Conservation (phyloP, 2,329 filamentous ascomycete species). For the Hypoxylon sp. region DNA sequence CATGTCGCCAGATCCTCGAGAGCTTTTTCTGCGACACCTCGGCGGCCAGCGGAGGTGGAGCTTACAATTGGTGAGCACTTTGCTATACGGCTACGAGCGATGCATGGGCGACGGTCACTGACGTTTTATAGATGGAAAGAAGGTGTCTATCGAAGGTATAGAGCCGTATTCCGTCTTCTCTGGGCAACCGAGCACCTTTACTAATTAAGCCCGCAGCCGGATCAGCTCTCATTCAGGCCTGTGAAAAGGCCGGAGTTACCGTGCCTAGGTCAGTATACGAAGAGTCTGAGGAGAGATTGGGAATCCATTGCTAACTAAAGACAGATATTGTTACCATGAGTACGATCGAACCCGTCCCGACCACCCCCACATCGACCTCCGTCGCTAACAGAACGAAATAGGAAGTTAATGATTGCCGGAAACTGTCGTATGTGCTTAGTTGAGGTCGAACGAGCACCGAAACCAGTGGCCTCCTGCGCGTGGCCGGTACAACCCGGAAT, state of each 20-base stretch:
- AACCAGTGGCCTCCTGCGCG: slow-evolving; percentile 97
- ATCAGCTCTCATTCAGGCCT: slow-evolving; percentile 97
- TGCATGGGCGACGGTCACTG: slow-evolving; percentile 39
- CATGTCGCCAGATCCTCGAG: slow-evolving; percentile 75
- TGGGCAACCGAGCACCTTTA: slow-evolving; percentile 26
- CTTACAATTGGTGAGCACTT: slow-evolving; percentile 85
- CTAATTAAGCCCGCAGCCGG: slow-evolving; percentile 77
- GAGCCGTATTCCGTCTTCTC: slow-evolving; percentile 26
- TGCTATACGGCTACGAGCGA: slow-evolving; percentile 38
- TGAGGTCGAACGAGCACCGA: slow-evolving; percentile 95
- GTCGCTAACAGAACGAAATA: slow-evolving; percentile 64
- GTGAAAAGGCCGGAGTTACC: slow-evolving; percentile 94
- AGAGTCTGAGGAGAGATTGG: slow-evolving; percentile 18
- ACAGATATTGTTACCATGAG: slow-evolving; percentile 98
- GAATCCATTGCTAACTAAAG: slow-evolving; percentile 36
- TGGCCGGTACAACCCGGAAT: slow-evolving; percentile 99
- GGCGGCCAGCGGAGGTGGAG: slow-evolving; percentile 91
- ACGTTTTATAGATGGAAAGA: slow-evolving; percentile 84
- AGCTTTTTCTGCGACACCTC: slow-evolving; percentile 84
- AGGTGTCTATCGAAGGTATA: slow-evolving; percentile 96
- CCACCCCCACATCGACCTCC: slow-evolving; percentile 28
- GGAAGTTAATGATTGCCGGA: slow-evolving; percentile 98
- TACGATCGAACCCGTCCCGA: slow-evolving; percentile 64
- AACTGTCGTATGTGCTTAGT: slow-evolving; percentile 99
- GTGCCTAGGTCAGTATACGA: slow-evolving; percentile 78